Evolutionary conservation across 2,329 filamentous ascomycete species (phyloP), one percentile per base, ranked within the genome.

Genomic region (Colletotrichum sp.): DNA sequence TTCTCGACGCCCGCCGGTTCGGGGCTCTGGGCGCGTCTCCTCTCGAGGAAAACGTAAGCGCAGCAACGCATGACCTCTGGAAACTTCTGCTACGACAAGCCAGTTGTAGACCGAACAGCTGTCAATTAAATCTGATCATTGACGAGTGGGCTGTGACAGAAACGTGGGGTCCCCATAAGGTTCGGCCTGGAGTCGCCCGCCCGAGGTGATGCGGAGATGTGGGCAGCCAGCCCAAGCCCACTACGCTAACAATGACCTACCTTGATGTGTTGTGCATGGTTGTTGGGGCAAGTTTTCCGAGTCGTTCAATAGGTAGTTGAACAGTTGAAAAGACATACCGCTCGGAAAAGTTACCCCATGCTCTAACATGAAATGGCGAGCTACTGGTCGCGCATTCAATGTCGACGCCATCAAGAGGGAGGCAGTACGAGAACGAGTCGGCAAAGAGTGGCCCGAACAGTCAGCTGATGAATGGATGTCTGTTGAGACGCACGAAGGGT

Each of bases 81-180:
- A 30, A 57, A 55, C 57, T 57, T 44, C 55, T 70, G 30, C 62
- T 36, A 9, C 32, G 18, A 15, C 24, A 32, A 16, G 8, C 44
- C 44, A 59, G 21, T 21, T 32, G 24, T 32, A 65, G 30, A 13
- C 18, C 32, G 26, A 18, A 44, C 44, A 59, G 30, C 36, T 71
- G 39, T 52, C 28, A 36, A 60, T 32, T 8, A 8, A 32, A 36
- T 21, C 10, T 65, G 12, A 39, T 36, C 16, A 34, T 34, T 12
- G 55, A 55, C 36, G 15, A 68, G 36, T 66, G 39, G 39, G 26
- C 30, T 66, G n/a, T 30, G 63, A 24, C 63, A 30, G 60, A 75
- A 66, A 72, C 68, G 55, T 66, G 68, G 72, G 68, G 68, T 75
- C 72, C 62, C 44, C 32, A 32, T 15, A 52, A 68, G 71, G 71